Percentiles rank a stretch among this genome's conserved stretches.
Conservation (phyloP, 2,329 filamentous ascomycete genomes). For the Graphium sp. region DNA sequence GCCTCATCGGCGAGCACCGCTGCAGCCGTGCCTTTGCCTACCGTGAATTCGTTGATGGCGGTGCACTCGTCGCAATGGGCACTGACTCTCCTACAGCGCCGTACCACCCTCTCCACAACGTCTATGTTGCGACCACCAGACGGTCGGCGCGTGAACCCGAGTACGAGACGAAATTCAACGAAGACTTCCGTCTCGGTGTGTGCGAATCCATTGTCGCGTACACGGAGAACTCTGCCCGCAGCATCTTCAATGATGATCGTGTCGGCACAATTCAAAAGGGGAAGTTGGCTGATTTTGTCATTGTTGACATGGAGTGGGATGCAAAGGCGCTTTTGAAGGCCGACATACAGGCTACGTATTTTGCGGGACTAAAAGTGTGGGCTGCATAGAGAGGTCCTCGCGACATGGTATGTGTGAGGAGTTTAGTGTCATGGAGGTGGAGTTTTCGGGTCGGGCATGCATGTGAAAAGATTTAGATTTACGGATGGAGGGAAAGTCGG, state of each 20-base stretch:
- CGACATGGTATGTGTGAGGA: too few relatives aligned
- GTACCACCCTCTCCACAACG: slow-evolving; percentile 32
- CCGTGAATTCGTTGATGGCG: slow-evolving; percentile 37
- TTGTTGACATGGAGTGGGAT: slow-evolving; percentile 25
- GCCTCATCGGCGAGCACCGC: slow-evolving; percentile 33
- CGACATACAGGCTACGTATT: slow-evolving; percentile 33
- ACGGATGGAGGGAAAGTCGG: too few relatives aligned
- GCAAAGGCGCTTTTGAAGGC: slow-evolving; percentile 26
- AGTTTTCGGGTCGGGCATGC: too few relatives aligned
- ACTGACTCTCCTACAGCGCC: slow-evolving; percentile 44
- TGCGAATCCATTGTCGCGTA: slow-evolving; percentile 35
- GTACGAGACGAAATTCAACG: slow-evolving; percentile 25
- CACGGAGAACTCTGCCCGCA: slow-evolving; percentile 37
- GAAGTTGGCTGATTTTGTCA: slow-evolving; percentile 38
- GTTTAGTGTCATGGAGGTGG: too few relatives aligned
- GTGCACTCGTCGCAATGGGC: slow-evolving; percentile 37
- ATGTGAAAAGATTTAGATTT: too few relatives aligned
- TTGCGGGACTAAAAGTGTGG: too few relatives aligned
- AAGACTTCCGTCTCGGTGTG: slow-evolving; percentile 32
- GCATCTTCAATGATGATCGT: slow-evolving; percentile 36
- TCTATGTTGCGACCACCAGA: slow-evolving; percentile 42
- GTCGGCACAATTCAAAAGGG: slow-evolving; percentile 34
- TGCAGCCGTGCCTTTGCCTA: slow-evolving; percentile 47
- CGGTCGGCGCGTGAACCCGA: slow-evolving; percentile 32
- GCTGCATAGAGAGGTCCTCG: too few relatives aligned